Percentiles rank a stretch among this genome's conserved stretches.
phyloP scores from a whole-genome alignment of 2,329 filamentous ascomycete species.

The Pseudogymnoascus sp. region DNA sequence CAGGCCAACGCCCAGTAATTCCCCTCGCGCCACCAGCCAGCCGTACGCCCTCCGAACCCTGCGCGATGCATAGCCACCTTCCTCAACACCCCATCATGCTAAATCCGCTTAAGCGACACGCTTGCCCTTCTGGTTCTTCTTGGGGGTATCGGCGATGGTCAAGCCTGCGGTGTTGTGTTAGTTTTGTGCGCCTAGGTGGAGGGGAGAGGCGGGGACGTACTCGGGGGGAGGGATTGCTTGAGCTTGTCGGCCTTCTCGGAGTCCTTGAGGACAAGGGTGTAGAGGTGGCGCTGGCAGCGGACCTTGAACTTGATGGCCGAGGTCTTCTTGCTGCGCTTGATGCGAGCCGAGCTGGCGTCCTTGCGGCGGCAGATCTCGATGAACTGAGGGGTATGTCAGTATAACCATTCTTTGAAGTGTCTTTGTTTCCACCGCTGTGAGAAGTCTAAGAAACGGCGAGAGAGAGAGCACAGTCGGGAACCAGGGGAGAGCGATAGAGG shows the following conservation, averaged over 20 bases:
- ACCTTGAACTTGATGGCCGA: slow-evolving; percentile 99
- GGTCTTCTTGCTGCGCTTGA: slow-evolving; percentile 90
- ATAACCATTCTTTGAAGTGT: neutral
- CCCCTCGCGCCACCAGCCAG: slow-evolving; percentile 6
- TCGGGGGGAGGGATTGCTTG: slow-evolving; percentile 95
- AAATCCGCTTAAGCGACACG: slow-evolving; percentile 24
- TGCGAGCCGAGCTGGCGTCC: slow-evolving; percentile 92
- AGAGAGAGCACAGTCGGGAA: neutral
- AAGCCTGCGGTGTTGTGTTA: slow-evolving; percentile 38
- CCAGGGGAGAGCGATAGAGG: neutral
- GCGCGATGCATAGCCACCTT: neutral
- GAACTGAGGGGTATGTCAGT: slow-evolving; percentile 54
- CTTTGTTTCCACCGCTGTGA: neutral
- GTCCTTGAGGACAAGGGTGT: slow-evolving; percentile 98
- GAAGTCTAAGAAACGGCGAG: neutral
- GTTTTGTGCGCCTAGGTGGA: slow-evolving; percentile 34
- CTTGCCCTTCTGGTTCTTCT: slow-evolving; percentile 47
- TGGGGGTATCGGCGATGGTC: slow-evolving; percentile 51
- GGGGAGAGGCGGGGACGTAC: slow-evolving; percentile 51
- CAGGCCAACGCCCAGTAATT: slow-evolving; percentile 3
- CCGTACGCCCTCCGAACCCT: slow-evolving; percentile 6
- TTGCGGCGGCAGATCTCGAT: slow-evolving; percentile 99
- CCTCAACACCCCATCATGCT: slow-evolving; percentile 9
- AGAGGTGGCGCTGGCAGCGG: slow-evolving; percentile 91
- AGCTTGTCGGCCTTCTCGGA: slow-evolving; percentile 99